Conservation (phyloP, 768 basidiomycete genomes). For the Omphalotus guepiniiformis region DNA sequence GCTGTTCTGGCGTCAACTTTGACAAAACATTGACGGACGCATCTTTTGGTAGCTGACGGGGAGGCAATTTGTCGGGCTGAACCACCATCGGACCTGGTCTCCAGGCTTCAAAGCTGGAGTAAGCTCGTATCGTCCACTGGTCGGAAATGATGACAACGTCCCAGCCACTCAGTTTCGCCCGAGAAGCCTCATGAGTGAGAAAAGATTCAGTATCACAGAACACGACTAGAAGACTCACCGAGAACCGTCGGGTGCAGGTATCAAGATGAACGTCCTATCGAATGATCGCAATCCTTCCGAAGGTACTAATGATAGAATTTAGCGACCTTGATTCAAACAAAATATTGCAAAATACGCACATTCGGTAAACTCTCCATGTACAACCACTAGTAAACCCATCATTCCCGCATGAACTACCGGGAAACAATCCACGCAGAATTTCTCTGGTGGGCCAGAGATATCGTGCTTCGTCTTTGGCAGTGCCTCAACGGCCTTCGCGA, state of each 20-base stretch:
- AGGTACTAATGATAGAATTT: conserved; percentile 40
- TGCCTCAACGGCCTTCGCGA: conserved; percentile 51
- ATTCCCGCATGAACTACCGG: conserved; percentile 61
- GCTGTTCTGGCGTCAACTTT: conserved; percentile 39
- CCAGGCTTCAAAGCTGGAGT: conserved; percentile 81
- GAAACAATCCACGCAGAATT: conserved; percentile 87
- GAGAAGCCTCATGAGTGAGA: conserved; percentile 17
- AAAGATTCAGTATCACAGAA: conserved; percentile 10
- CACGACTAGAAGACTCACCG: conserved; percentile 49
- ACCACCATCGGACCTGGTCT: conserved; percentile 68
- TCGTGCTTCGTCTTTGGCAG: conserved; percentile 85
- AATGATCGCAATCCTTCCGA: conserved; percentile 85
- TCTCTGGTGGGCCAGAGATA: conserved; percentile 68
- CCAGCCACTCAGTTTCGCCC: conserved; percentile 85
- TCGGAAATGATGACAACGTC: conserved; percentile 88
- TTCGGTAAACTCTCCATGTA: conserved; percentile 92
- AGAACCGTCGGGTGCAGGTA: conserved; percentile 76
- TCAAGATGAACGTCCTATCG: conserved; percentile 86
- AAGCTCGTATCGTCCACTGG: conserved; percentile 77
- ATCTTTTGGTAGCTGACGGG: too few relatives aligned
- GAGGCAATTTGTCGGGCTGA: conserved; percentile 39
- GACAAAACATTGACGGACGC: conserved; percentile 19
- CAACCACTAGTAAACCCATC: conserved; percentile 61
- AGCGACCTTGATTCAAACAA: neutral
- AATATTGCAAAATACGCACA: conserved; percentile 44